Percentiles rank a stretch among this genome's conserved stretches.
phyloP scores from a whole-genome alignment of 768 basidiomycete species.

The Tulasnella sp. region DNA sequence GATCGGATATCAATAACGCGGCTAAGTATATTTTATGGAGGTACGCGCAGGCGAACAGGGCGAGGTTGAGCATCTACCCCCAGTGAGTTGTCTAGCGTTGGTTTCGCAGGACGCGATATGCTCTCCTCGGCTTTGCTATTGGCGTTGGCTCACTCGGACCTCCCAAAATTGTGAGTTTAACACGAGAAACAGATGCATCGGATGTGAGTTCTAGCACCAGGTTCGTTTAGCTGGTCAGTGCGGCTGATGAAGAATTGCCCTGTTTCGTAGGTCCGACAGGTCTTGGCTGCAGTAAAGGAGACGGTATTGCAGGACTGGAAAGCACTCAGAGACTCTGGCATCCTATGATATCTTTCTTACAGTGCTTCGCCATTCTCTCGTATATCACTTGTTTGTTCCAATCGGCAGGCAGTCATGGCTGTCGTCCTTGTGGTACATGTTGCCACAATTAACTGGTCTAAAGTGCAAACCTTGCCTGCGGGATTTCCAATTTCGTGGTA shows the following conservation, averaged over 20 bases:
- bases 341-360: too few relatives aligned
- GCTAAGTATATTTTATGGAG: conserved; percentile 91
- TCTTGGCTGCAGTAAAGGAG: too few relatives aligned
- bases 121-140: not conserved
- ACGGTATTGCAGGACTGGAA: too few relatives aligned
- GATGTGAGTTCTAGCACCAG: conserved; percentile 44
- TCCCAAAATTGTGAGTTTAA: conserved; percentile 44
- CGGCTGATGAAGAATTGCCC: too few relatives aligned
- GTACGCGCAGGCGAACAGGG: conserved; percentile 87
- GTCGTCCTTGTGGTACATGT: too few relatives aligned
- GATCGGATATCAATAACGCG: conserved; percentile 59
- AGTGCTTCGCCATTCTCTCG: too few relatives aligned
- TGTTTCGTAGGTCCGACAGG: too few relatives aligned
- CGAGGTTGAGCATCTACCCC: conserved; percentile 78
- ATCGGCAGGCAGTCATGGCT: too few relatives aligned
- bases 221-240: not conserved
- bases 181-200: conserved; percentile 81
- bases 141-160: not conserved
- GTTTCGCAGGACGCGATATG: conserved; percentile 18
- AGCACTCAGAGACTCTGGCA: too few relatives aligned
- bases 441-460: too few relatives aligned
- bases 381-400: too few relatives aligned
- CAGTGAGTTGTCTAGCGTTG: conserved; percentile 51
- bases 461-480: too few relatives aligned
- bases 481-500: not conserved